Conservation (phyloP, 176 grass and related monocot genomes). For the Oropetium thomaeum region DNA sequence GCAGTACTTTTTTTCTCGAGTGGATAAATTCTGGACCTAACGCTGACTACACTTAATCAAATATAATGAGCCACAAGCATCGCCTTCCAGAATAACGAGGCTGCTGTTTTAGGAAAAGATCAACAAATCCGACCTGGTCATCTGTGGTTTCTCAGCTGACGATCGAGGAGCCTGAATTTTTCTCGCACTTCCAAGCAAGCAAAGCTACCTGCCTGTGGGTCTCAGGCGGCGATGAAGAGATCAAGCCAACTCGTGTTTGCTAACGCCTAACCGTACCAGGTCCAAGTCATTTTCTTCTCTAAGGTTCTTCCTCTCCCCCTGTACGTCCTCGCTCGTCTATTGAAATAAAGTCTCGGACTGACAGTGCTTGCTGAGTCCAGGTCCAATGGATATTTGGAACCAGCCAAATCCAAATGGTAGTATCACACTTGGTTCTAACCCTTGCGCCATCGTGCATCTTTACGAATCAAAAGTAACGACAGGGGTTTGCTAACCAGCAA, state of each 20-base stretch:
- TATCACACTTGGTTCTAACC: no score
- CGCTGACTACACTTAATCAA: not conserved
- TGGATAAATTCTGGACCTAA: slow-evolving; percentile 2
- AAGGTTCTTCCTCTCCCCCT: not conserved
- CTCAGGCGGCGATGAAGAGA: slow-evolving; percentile 18
- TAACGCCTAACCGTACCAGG: not conserved
- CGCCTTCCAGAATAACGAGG: not conserved
- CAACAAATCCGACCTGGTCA: slow-evolving; percentile 32
- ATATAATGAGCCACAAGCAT: not conserved
- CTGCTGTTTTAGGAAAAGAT: not conserved
- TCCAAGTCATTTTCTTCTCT: slow-evolving; percentile 19
- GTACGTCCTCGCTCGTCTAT: not conserved
- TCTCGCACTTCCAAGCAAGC: not conserved
- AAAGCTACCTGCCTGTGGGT: no score
- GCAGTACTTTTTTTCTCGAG: no score
- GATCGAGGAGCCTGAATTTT: not conserved
- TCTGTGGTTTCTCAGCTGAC: not conserved
- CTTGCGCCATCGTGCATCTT: not conserved
- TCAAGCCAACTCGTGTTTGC: slow-evolving; percentile 36
- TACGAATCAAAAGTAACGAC: not conserved
- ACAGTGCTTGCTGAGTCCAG: not conserved
- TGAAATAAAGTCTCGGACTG: not conserved
- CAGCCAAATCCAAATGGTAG: not conserved
- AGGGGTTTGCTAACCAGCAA: not conserved
- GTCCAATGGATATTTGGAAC: not conserved